Evolutionary conservation across 108 stramenopile genomes (phyloP).

Genomic region (Cyclotella cryptica): DNA sequence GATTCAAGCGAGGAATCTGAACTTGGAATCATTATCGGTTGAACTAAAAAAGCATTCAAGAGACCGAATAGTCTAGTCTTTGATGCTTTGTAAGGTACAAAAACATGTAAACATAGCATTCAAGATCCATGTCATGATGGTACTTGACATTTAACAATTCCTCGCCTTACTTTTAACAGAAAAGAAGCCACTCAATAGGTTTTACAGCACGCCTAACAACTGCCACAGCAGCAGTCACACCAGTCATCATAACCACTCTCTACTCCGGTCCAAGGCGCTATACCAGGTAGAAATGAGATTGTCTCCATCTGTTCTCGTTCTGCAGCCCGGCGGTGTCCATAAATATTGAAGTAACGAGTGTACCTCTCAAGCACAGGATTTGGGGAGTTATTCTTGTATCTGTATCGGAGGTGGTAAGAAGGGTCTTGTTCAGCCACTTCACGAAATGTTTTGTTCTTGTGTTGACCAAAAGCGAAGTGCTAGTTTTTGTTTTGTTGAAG

Average conservation of each 20-base stretch:
- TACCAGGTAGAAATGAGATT: not conserved
- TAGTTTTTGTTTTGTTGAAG: too few relatives aligned
- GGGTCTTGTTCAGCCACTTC: not conserved
- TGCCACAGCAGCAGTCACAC: too few relatives aligned
- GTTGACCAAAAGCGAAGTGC: not conserved
- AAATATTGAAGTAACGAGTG: not conserved
- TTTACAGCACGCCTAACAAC: too few relatives aligned
- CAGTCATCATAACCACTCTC: too few relatives aligned
- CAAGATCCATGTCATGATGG: too few relatives aligned
- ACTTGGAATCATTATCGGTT: not conserved
- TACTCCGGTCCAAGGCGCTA: not conserved
- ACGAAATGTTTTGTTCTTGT: not conserved
- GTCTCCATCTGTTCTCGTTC: not conserved
- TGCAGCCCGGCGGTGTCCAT: not conserved
- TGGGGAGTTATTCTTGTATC: not conserved
- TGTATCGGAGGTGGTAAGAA: not conserved
- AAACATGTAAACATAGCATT: too few relatives aligned
- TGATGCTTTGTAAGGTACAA: too few relatives aligned
- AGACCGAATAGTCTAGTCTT: too few relatives aligned
- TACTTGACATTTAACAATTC: too few relatives aligned
- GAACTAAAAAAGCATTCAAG: too few relatives aligned
- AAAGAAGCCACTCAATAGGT: too few relatives aligned
- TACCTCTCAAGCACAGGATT: not conserved
- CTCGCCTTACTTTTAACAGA: too few relatives aligned
- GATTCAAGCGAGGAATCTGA: not conserved